These are phyloP conservation scores for Spinacia oleracea DNA, from an alignment of 179 eudicot species.

Conservation along the genomic window DNA sequence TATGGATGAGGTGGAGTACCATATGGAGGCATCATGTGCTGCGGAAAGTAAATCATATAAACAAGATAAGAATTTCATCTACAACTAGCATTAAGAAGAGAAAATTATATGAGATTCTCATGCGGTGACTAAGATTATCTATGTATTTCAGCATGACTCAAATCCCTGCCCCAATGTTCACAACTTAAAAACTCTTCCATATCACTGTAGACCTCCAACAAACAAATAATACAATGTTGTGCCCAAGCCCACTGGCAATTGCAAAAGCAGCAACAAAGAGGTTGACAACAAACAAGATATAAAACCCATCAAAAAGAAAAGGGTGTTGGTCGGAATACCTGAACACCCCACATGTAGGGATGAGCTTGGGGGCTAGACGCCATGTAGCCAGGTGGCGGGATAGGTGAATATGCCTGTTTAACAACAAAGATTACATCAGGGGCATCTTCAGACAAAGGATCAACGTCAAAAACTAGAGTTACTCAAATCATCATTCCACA, in stretches of 20 bases:
- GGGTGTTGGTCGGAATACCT: slow-evolving; percentile 43
- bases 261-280: background rate
- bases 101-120: background rate
- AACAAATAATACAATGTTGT: background rate
- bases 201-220: background rate
- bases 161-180: background rate
- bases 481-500: slow-evolving; percentile 16
- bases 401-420: slow-evolving; percentile 87
- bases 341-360: slow-evolving; percentile 99
- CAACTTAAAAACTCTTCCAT: background rate
- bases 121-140: background rate
- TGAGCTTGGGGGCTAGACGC: slow-evolving; percentile 95
- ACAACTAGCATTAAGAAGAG: background rate
- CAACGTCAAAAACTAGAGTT: background rate
- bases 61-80: slow-evolving; percentile 4
- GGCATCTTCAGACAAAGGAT: slow-evolving; percentile 1
- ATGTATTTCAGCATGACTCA: background rate
- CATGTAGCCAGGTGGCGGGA: slow-evolving; percentile 85
- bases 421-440: slow-evolving; percentile 13
- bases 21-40: slow-evolving; percentile 97
- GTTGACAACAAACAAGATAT: background rate
- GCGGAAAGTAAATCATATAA: slow-evolving; percentile 27
- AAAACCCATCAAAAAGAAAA: slow-evolving; percentile 1
- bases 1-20: slow-evolving; percentile 98
- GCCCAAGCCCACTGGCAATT: background rate